Evolutionary conservation across 345 rosid species (phyloP), one percentile per base, ranked within the genome.

Genomic region (Eucalyptus polybractea): DNA sequence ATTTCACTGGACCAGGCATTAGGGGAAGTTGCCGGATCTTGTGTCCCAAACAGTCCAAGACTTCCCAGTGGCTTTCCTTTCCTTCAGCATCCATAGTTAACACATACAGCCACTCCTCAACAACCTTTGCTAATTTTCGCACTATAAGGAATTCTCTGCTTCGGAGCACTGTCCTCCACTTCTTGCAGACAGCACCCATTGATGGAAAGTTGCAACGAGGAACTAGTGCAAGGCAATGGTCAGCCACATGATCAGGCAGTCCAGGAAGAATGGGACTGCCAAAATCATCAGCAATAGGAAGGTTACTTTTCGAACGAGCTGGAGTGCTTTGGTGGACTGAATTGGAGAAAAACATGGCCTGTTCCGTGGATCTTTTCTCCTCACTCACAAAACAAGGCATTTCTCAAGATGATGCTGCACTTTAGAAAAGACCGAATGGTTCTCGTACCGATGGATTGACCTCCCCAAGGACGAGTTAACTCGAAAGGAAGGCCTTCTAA

Each of bases 31-130:
- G 90, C 80, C 86, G 93, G 72, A 90, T 94, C 90, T 91, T 95
- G 83, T 91, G 92, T 80, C 99, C 99, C 17, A 88, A 89, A 92
- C 93, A 91, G 91, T 96, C 96, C 92, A 96, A 93, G 86, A 98
- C 97, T 91, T 95, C 98, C 99, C 99, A 98, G 50, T 92, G 97
- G 94, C 95, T 95, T 91, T 93, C 97, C 91, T 95, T 95, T 90
- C 96, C 93, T 88, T 93, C 93, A 81, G 92, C 92, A 92, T 94
- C 96, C 97, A 88, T 90, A 45, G 96, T 95, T 86, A 98, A 91
- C 88, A 97, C 94, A 91, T 94, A 98, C 3, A 98, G 95, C 98
- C 98, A 95, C 91, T 98, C 98, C 94, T 98, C 97, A 86, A 95
- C 94, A 92, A 96, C 88, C 88, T 96, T 96, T 16, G 97, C 98